Evolutionary conservation across 768 basidiomycete species (phyloP), one percentile per base, ranked within the genome.

Genomic region (Tephrocybe sp.): DNA sequence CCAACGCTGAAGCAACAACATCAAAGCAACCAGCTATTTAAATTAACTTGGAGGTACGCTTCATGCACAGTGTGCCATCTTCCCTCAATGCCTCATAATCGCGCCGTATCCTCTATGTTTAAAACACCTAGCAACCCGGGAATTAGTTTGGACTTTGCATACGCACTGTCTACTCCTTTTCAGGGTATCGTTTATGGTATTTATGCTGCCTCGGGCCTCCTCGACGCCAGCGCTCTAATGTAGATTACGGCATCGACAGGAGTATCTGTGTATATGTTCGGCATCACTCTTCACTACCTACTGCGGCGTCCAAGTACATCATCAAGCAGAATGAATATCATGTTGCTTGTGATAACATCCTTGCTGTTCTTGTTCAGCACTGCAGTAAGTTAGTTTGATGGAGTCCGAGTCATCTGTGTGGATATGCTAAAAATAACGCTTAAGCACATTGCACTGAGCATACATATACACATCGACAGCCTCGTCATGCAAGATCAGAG

Each of bases 141-240:
- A n/a, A n/a, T n/a, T n/a, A n/a, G n/a, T n/a, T n/a, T 39, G 5
- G 26, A 39, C 26, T 40, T 31, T 32, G 39, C 39, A 19, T 39
- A 13, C 32, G 23, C 47, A 4, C 14, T 48, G 26, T 48, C 47
- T 20, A 48, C 47, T 11, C n/a, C n/a, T n/a, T n/a, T n/a, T n/a
- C n/a, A n/a, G n/a, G n/a, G n/a, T n/a, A n/a, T n/a, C n/a, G n/a
- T 48, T 3, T 48, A 48, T 19, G 47, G 47, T 48, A 13, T 8
- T 23, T 42, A 6, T 22, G 20, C 20, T n/a, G n/a, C n/a, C n/a
- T n/a, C n/a, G n/a, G n/a, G n/a, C 13, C 9, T 14, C 30, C 23
- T 42, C 20, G 11, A 4, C 12, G 12, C n/a, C 3, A 23, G 10
- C 7, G 14, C 13, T 4, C 9, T 19, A 19, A 2, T 22, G 2